Base-by-base conservation (phyloP, 805 yeast genomes). In the Torulaspora franciscae region DNA sequence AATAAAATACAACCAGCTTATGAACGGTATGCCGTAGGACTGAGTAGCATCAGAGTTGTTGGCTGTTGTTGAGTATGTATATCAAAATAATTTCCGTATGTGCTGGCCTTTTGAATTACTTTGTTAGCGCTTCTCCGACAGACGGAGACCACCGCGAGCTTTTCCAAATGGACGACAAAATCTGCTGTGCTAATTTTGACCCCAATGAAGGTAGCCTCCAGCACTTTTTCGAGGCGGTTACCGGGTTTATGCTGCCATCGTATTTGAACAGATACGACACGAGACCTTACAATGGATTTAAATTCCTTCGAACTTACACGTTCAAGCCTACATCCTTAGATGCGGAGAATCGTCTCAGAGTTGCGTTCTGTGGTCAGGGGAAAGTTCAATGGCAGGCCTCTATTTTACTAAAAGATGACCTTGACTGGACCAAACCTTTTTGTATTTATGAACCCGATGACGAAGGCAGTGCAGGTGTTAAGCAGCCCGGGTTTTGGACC, bases 301-400 rank as follows among this genome's bases (percentile, higher is more conserved):
- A 75, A 44, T 62, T 81, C 2, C 73, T 73, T 40, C 67, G 81
- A 40, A 71, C 74, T 15, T 74, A 73, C 46, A 67, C 71, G 17
- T 57, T 73, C 19, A 73, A 71, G 59, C 66, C 25, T 42, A 65
- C 17, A 37, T 61, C 42, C 63, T 72, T 32, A 69, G 73, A 6
- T 51, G 70, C 45, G 56, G 68, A 43, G 11, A 78, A 73, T 45
- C 71, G 69, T 48, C 58, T 80, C 13, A 60, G 73, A 3, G 49
- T 81, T 13, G 65, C 74, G 0, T 79, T 73, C 51, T 82, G 89
- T 57, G 58, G 69, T 13, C 59, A 66, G 4, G 87, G 89, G 0
- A 57, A 61, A 27, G 64, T 70, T 4, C 71, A 71, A 43, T 73
- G 69, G 64, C 75, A 70, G 41, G 65, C 73, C 22, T 61, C 60